These are phyloP conservation scores for Lactarius vividus DNA, from an alignment of 768 basidiomycete species.

Conservation along the genomic window DNA sequence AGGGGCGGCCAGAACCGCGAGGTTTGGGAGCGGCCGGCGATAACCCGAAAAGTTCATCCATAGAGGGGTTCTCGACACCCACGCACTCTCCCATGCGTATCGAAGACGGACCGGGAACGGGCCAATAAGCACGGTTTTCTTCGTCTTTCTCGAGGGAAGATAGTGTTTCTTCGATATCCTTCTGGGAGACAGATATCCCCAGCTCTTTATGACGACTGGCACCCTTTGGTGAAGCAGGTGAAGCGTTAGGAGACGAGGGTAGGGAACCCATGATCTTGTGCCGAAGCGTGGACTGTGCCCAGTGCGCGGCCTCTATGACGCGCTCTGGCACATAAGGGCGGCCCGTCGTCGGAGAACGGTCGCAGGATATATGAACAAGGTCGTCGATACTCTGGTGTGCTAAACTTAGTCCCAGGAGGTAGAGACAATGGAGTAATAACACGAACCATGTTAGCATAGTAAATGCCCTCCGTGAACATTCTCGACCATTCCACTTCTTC, in stretches of 20 bases:
- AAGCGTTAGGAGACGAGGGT: conserved; percentile 36
- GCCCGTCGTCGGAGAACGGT: conserved; percentile 69
- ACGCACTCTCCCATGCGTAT: conserved; percentile 71
- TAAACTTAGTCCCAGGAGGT: conserved; percentile 15
- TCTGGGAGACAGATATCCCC: conserved; percentile 54
- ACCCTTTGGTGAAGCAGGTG: conserved; percentile 36
- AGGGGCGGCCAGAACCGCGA: conserved; percentile 32
- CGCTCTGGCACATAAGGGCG: conserved; percentile 65
- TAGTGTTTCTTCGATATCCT: conserved; percentile 45
- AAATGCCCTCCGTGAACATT: conserved; percentile 75
- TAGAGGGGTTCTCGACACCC: conserved; percentile 50
- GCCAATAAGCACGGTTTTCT: conserved; percentile 49
- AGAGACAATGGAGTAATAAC: conserved; percentile 10
- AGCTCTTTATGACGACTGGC: conserved; percentile 55
- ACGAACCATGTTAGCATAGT: conserved; percentile 83
- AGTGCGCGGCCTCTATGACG: conserved; percentile 73
- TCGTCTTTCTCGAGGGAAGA: conserved; percentile 28
- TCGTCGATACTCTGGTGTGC: conserved; percentile 68
- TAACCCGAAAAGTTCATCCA: conserved; percentile 66
- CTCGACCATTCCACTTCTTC: conserved; percentile 71
- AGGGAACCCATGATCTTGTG: conserved; percentile 49
- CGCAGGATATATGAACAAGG: conserved; percentile 67
- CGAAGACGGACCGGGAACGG: conserved; percentile 67
- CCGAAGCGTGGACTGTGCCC: conserved; percentile 70
- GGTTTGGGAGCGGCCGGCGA: conserved; percentile 29